Base-by-base conservation (phyloP, 1,284 basidiomycete species). In the Ganoderma meredithae region DNA sequence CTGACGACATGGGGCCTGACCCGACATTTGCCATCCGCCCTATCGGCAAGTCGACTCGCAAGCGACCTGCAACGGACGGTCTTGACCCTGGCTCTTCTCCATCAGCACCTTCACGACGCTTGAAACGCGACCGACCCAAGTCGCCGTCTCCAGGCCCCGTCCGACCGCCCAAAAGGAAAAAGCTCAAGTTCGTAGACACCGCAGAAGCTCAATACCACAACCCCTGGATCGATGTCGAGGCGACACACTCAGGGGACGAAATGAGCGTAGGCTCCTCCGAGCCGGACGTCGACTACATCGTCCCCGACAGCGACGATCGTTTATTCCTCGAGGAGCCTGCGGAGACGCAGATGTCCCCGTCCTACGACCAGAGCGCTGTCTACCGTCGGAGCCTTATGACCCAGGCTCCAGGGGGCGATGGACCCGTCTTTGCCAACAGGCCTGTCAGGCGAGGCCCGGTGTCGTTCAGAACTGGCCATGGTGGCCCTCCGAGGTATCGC, bases 181-280 rank as follows among this genome's bases (percentile, higher is more conserved):
- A 81, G 68, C 75, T 76, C 52, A 79, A 75, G 64, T 78, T 81
- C 63, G 72, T 75, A 44, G 79, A 81, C 71, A 66, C 75, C 2
- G 74, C 74, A 17, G 78, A 75, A 17, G 76, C 71, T 52, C 80
- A 79, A 70, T 82, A 82, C 62, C 76, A 79, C 71, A 88, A 89
- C 73, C 82, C 81, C 12, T 86, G 85, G 79, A 83, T 90, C 67
- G 90, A 91, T 73, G 83, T 86, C 63, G 91, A 89, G 79, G 93
- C 94, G 0, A 81, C 81, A 33, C 93, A 95, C 74, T 94, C 93
- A 19, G 95, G 94, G 27, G 92, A 94, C 71, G 94, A 95, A 74
- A 84, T 84, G 67, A 91, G 89, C 73, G 85, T 83, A 70, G 88
- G 93, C 64, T 82, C 81, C 0, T 90, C 88, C 2, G 82, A 85